Base-by-base conservation (phyloP, 2,329 filamentous ascomycete species). In the Ascochyta koolunga region DNA sequence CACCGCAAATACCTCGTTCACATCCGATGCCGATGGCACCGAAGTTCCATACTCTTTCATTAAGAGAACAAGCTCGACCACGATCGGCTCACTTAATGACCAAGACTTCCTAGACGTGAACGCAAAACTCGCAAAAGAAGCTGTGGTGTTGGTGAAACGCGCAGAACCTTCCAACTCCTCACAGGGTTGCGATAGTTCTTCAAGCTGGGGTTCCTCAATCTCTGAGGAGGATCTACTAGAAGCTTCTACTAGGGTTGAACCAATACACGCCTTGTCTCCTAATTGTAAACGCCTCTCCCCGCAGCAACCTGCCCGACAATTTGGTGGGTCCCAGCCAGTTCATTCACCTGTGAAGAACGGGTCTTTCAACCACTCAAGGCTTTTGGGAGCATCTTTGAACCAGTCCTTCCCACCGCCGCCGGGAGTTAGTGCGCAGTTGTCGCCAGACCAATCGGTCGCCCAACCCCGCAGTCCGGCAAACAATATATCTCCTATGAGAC, bases 1-100 rank as follows among this genome's bases (percentile, higher is more conserved):
- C 21, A 64, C 62, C 1, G 58, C 54, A 1, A 65, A 62, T 8
- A 70, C 65, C 0, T 70, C 68, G 2, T 74, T 74, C 36, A 63
- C 59, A 1, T 62, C 59, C 1, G 58, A 69, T 16, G 49, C 32
- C 24, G 35, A 46, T 18, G 47, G 54, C 18, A 40, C 46, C 13
- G 47, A 46, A 25, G 32, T 22, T 13, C 21, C 39, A 4, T 10
- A 35, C 31, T 9, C 15, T 1, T 45, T 32, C 22, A 18, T 58
- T 22, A 54, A 50, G 10, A 54, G 56, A 11, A 65, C 46, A 7
- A 68, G 60, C 21, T 70, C 68, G 1, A 61, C 64, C 1, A 66
- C 58, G 0, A 38, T 61, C 6, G 60, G 47, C 9, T 68, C 64
- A 5, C 42, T 69, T 5, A 50, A 64, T 29, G 61, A 65, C 25